Percentiles rank a stretch among this genome's conserved stretches.
Evolutionary conservation across 1,284 basidiomycete genomes (phyloP).

Genomic region (Quambalaria eucalypti): DNA sequence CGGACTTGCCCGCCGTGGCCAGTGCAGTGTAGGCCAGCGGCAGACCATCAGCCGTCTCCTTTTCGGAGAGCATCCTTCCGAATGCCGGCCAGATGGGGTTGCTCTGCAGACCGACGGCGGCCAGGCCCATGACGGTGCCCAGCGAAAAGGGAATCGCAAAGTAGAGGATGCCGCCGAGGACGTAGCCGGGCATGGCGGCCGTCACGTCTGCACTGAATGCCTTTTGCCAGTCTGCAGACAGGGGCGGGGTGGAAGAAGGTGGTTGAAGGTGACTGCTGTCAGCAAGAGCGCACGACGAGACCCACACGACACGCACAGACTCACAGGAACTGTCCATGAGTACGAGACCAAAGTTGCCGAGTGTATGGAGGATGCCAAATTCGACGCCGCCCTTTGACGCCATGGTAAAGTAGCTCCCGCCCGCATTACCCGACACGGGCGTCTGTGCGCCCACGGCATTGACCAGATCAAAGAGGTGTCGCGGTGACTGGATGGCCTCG

Average conservation of each 20-base stretch:
- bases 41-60: slow-evolving; percentile 25
- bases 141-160: slow-evolving; percentile 39
- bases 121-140: slow-evolving; percentile 31
- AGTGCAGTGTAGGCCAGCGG: slow-evolving; percentile 28
- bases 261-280: too few relatives aligned
- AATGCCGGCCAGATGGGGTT: slow-evolving; percentile 34
- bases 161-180: slow-evolving; percentile 37
- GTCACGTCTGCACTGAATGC: slow-evolving; percentile 30
- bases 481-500: slow-evolving; percentile 12
- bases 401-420: slow-evolving; percentile 16
- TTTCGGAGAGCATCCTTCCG: slow-evolving; percentile 15
- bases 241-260: too few relatives aligned
- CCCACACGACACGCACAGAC: too few relatives aligned
- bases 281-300: too few relatives aligned
- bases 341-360: slow-evolving; percentile 38
- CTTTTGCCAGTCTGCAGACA: slow-evolving; percentile 45
- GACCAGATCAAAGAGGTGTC: slow-evolving; percentile 27
- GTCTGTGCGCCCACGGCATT: slow-evolving; percentile 1
- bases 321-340: slow-evolving; percentile 22
- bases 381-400: slow-evolving; percentile 14
- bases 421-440: slow-evolving; percentile 12
- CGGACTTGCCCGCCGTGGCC: slow-evolving; percentile 30
- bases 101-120: slow-evolving; percentile 17
- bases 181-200: slow-evolving; percentile 34
- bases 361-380: slow-evolving; percentile 35